Percentiles rank a stretch among this genome's conserved stretches.
Evolutionary conservation across 257 asterid genomes (phyloP).

Genomic region (Buddleja alternifolia): DNA sequence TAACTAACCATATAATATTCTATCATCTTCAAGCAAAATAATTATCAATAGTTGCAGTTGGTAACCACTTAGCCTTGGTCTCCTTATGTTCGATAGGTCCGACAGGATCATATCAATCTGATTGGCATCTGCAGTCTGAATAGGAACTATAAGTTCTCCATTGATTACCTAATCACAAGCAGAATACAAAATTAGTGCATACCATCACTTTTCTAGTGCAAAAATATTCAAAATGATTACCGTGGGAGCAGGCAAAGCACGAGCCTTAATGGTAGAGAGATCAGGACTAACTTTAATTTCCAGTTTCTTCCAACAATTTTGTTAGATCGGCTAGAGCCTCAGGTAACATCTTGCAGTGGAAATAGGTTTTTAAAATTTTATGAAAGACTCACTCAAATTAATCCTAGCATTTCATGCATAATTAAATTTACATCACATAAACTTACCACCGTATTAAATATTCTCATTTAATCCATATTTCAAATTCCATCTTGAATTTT

Average conservation of each 20-base stretch:
- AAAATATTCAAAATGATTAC: slow-evolving; percentile 32
- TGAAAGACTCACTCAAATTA: too few species aligned
- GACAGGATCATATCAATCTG: slow-evolving; percentile 48
- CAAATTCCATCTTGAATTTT: too few species aligned
- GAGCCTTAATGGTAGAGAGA: slow-evolving; percentile 59
- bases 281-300: slow-evolving; percentile 54
- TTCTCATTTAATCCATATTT: too few species aligned
- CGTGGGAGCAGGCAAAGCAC: slow-evolving; percentile 76
- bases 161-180: slow-evolving; percentile 45
- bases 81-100: slow-evolving; percentile 35
- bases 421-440: too few species aligned
- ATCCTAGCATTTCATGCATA: too few species aligned
- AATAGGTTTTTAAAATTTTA: too few species aligned
- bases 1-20: slow-evolving; percentile 70
- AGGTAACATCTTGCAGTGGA: too few species aligned
- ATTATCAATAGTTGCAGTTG: slow-evolving; percentile 67
- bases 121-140: slow-evolving; percentile 22
- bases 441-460: too few species aligned
- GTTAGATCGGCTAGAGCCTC: too few species aligned
- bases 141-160: slow-evolving; percentile 40
- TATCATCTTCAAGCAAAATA: slow-evolving; percentile 64
- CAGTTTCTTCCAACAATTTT: too few species aligned
- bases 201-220: background rate
- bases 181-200: background rate
- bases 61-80: background rate